Conservation (phyloP, 176 grass and related monocot species). For the Carex myosuroides region DNA sequence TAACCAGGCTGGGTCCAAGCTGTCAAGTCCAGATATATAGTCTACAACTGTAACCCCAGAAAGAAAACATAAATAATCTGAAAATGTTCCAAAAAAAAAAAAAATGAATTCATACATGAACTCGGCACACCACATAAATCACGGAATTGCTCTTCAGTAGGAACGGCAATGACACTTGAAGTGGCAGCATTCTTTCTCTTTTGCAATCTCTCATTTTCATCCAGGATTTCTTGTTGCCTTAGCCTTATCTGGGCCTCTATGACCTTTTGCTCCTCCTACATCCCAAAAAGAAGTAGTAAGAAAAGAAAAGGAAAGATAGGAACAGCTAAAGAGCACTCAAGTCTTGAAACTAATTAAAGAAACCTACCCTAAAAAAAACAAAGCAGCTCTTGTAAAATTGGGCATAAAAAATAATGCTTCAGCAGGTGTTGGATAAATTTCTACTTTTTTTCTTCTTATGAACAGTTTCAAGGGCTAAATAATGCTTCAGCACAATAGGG, state of each 20-base stretch:
- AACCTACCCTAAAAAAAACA: neutral
- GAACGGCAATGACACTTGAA: neutral
- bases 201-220: constrained; percentile 55
- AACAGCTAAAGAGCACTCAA: neutral
- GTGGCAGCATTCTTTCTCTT: constrained; percentile 39
- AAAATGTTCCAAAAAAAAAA: neutral
- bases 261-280: constrained; percentile 92
- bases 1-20: neutral
- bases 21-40: neutral
- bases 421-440: neutral
- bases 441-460: neutral
- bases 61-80: neutral
- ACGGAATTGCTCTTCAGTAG: constrained; percentile 17
- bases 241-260: constrained; percentile 94
- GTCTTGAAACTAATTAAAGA: neutral
- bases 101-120: constrained; percentile 18
- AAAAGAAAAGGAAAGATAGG: neutral
- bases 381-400: neutral
- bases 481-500: neutral
- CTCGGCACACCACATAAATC: constrained; percentile 28
- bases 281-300: neutral
- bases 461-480: neutral
- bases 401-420: neutral
- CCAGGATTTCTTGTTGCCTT: constrained; percentile 75
- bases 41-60: neutral